Evolutionary conservation across 2,329 filamentous ascomycete genomes (phyloP).

Genomic region (Bipolaris gigantea): DNA sequence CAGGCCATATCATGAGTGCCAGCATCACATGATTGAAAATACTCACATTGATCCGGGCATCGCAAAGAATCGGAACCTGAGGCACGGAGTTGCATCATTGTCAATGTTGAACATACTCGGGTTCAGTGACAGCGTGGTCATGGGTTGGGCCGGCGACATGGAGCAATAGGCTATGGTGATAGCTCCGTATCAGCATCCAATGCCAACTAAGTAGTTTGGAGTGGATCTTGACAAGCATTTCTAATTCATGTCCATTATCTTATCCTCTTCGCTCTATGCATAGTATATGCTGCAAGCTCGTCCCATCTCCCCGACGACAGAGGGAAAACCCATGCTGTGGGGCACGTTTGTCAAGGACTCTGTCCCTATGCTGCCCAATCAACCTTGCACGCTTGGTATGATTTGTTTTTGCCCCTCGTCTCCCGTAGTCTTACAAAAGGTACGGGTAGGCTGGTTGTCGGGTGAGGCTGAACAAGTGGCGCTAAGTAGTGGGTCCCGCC

Average conservation of each 20-base stretch:
- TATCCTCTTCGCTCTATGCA: no score
- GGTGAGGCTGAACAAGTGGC: constrained; percentile 6
- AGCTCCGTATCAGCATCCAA: background rate
- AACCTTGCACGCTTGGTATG: no score
- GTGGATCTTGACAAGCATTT: no score
- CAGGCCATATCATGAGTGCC: background rate
- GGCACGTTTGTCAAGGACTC: no score
- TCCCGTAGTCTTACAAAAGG: no score
- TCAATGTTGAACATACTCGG: constrained; percentile 24
- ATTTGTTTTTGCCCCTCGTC: no score
- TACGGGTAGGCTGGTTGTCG: background rate
- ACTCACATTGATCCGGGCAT: constrained; percentile 29
- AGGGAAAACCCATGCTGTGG: no score
- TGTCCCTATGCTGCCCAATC: no score
- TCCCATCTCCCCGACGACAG: no score
- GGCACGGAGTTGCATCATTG: constrained; percentile 26
- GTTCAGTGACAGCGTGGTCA: constrained; percentile 11
- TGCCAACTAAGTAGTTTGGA: background rate
- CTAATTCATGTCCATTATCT: no score
- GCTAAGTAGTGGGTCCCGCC: constrained; percentile 5
- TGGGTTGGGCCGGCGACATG: background rate
- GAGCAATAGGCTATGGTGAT: background rate
- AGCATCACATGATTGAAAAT: constrained; percentile 28
- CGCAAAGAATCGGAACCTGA: constrained; percentile 30
- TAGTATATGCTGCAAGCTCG: no score